Evolutionary conservation across 768 basidiomycete genomes (phyloP).

Genomic region (Neoboletus brunneissimus): DNA sequence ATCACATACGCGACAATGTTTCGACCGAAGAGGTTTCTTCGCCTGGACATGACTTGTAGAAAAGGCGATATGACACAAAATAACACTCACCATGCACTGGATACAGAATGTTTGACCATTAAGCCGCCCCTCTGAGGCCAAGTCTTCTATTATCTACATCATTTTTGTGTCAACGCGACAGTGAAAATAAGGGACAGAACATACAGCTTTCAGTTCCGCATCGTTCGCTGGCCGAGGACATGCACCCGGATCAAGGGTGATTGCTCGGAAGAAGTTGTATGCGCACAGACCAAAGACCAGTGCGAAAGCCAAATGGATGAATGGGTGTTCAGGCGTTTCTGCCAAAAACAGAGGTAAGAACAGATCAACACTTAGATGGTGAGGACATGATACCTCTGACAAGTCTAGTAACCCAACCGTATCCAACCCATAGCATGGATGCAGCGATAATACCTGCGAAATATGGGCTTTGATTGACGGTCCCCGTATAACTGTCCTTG

Average conservation of each 20-base stretch:
- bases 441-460: slow-evolving; percentile 88
- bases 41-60: slow-evolving; percentile 42
- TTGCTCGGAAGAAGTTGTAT: slow-evolving; percentile 89
- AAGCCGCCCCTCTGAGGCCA: slow-evolving; percentile 81
- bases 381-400: slow-evolving; percentile 53
- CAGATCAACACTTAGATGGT: background rate
- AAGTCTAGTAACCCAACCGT: slow-evolving; percentile 77
- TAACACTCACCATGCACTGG: slow-evolving; percentile 74
- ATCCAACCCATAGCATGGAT: slow-evolving; percentile 84
- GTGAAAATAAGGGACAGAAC: slow-evolving; percentile 23
- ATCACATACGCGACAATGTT: slow-evolving; percentile 92
- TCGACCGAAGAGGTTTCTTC: slow-evolving; percentile 87
- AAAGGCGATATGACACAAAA: background rate
- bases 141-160: slow-evolving; percentile 78
- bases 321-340: slow-evolving; percentile 77
- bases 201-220: slow-evolving; percentile 81
- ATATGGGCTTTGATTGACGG: slow-evolving; percentile 84
- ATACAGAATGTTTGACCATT: slow-evolving; percentile 98
- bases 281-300: slow-evolving; percentile 66
- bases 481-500: slow-evolving; percentile 77
- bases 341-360: background rate
- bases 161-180: background rate
- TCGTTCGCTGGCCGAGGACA: slow-evolving; percentile 81
- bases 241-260: slow-evolving; percentile 85
- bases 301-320: slow-evolving; percentile 76